Evolutionary conservation across 2,329 filamentous ascomycete genomes (phyloP).

Genomic region (Juglanconis oblonga): DNA sequence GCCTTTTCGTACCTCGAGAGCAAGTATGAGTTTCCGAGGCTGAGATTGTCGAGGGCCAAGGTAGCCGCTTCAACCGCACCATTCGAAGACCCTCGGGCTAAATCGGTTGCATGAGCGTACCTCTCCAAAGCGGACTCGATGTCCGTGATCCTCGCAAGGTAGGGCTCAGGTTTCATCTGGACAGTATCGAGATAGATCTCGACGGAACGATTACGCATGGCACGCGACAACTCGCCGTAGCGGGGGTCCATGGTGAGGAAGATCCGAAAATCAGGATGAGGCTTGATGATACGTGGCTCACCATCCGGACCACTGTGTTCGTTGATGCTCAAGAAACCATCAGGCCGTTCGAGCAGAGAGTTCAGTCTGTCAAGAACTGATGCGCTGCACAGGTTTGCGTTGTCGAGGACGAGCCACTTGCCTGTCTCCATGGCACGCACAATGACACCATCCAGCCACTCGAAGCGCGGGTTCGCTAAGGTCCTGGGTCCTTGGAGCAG

Average conservation of each 20-base stretch:
- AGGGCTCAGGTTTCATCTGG: constrained; percentile 30
- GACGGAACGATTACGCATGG: constrained; percentile 92
- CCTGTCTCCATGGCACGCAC: constrained; percentile 83
- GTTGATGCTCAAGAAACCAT: constrained; percentile 85
- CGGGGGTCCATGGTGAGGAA: constrained; percentile 92
- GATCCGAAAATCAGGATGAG: constrained; percentile 84
- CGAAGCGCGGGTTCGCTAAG: constrained; percentile 77
- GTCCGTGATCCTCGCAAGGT: constrained; percentile 39
- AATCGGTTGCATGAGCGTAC: constrained; percentile 27
- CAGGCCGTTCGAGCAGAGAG: constrained; percentile 80
- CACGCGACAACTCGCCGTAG: constrained; percentile 89
- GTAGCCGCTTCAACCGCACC: constrained; percentile 32
- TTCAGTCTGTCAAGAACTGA: constrained; percentile 94
- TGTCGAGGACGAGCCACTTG: constrained; percentile 91
- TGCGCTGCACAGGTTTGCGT: constrained; percentile 93
- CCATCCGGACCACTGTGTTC: constrained; percentile 85
- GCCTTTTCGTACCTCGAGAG: constrained; percentile 8
- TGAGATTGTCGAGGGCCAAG: constrained; percentile 45
- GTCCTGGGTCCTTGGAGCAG: constrained; percentile 52
- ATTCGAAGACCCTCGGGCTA: constrained; percentile 23
- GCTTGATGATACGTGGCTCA: constrained; percentile 72
- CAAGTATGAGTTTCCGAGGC: constrained; percentile 39
- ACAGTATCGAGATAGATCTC: constrained; percentile 73
- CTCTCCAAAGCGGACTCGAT: constrained; percentile 50
- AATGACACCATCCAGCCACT: constrained; percentile 93